Evolutionary conservation across 2,329 filamentous ascomycete species (phyloP).

Genomic region (Ophiostoma tasmaniense): DNA sequence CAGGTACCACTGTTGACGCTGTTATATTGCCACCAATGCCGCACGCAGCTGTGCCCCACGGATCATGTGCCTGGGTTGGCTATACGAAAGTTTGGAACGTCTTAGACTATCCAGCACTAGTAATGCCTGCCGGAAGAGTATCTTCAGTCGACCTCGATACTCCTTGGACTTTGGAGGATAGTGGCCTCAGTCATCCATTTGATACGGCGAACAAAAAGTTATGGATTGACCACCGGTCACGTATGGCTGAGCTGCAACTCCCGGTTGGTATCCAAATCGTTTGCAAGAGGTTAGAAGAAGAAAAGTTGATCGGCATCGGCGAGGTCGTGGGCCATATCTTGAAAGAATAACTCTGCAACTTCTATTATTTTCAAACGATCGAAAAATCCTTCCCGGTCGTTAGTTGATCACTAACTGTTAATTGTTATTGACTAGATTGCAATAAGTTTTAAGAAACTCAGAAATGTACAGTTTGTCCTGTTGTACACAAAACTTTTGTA

Average conservation of each 20-base stretch:
- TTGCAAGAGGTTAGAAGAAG: constrained; percentile 44
- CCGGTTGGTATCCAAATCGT: constrained; percentile 48
- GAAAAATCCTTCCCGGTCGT: too few relatives aligned
- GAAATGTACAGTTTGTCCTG: too few relatives aligned
- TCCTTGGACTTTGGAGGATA: constrained; percentile 33
- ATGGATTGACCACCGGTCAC: constrained; percentile 35
- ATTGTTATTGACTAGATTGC: too few relatives aligned
- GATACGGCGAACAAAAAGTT: constrained; percentile 33
- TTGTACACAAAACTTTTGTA: too few relatives aligned
- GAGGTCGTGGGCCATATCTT: constrained; percentile 26
- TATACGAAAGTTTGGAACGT: constrained; percentile 57
- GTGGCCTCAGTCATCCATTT: constrained; percentile 36
- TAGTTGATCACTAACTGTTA: too few relatives aligned
- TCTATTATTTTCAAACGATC: not conserved
- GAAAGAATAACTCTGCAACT: not conserved
- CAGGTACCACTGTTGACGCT: constrained; percentile 44
- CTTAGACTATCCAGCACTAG: constrained; percentile 51
- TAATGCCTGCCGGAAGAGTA: constrained; percentile 45
- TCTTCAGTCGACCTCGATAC: constrained; percentile 23
- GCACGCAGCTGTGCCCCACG: constrained; percentile 45
- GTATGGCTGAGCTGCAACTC: constrained; percentile 31
- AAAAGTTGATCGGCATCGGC: constrained; percentile 42
- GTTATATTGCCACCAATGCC: constrained; percentile 52
- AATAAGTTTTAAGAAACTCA: too few relatives aligned
- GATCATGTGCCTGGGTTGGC: constrained; percentile 39